Conservation (phyloP, 2,329 filamentous ascomycete genomes). For the Mariannaea sp. region DNA sequence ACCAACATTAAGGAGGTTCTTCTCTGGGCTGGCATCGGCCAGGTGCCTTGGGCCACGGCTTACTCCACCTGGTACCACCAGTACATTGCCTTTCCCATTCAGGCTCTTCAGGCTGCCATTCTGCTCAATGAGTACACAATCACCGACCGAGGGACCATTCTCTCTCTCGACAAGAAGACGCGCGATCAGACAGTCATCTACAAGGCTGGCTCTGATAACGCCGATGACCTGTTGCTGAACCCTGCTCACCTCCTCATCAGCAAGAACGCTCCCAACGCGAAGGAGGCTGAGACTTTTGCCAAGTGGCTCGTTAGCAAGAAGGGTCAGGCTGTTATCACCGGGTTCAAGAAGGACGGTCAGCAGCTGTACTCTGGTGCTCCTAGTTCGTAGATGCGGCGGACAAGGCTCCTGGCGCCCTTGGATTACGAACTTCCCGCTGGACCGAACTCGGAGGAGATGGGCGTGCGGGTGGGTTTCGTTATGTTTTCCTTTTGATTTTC, state of each 20-base stretch:
- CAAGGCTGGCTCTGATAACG: constrained; percentile 43
- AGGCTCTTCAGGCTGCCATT: constrained; percentile 50
- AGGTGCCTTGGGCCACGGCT: constrained; percentile 50
- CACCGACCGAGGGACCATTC: constrained; percentile 51
- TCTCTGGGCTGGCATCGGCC: constrained; percentile 52
- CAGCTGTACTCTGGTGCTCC: constrained; percentile 23
- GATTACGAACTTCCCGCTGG: too few species aligned
- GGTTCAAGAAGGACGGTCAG: constrained; percentile 24
- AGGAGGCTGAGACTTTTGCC: constrained; percentile 22
- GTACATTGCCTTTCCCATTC: constrained; percentile 50
- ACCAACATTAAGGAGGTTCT: constrained; percentile 54
- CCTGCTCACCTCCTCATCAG: constrained; percentile 45
- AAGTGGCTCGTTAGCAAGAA: constrained; percentile 27
- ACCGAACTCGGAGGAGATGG: too few species aligned
- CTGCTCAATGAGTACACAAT: constrained; percentile 52
- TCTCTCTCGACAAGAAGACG: constrained; percentile 44
- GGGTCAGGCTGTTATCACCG: constrained; percentile 22
- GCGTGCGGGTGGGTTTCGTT: too few species aligned
- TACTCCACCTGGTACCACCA: constrained; percentile 55
- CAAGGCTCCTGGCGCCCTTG: too few species aligned
- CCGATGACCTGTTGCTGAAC: constrained; percentile 47
- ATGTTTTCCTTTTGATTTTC: too few species aligned
- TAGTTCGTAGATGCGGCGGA: too few species aligned
- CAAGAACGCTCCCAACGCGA: constrained; percentile 14
- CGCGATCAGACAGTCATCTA: constrained; percentile 44